phyloP scores from a whole-genome alignment of 768 basidiomycete species.

The Psilocybe cyanescens region DNA sequence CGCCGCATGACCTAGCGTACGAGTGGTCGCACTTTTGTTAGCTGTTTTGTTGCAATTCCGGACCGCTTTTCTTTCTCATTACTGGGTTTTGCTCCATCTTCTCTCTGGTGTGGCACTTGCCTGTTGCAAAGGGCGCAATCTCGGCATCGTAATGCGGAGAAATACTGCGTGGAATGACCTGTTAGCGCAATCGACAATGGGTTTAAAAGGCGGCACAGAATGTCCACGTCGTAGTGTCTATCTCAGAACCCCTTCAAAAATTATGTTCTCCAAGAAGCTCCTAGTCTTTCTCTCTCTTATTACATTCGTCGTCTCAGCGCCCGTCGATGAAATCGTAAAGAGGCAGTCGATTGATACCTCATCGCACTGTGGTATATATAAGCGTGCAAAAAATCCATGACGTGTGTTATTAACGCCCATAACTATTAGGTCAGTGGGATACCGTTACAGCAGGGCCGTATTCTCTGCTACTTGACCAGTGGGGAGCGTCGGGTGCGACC shows the following conservation, averaged over 20 bases:
- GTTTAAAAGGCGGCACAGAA: not conserved
- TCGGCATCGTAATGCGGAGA: not conserved
- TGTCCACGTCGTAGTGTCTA: not conserved
- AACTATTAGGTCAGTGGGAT: conserved; percentile 54
- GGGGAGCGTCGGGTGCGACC: conserved; percentile 41
- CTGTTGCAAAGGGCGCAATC: not conserved
- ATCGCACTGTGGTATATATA: conserved; percentile 37
- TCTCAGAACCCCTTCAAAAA: not conserved
- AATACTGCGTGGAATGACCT: not conserved
- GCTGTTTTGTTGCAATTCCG: not conserved
- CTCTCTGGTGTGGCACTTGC: not conserved
- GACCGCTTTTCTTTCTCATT: not conserved
- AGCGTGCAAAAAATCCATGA: not conserved
- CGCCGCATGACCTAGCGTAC: not conserved
- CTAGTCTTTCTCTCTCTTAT: conserved; percentile 30
- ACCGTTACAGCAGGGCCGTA: conserved; percentile 47
- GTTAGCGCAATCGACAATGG: not conserved
- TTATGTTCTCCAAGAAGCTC: conserved; percentile 29
- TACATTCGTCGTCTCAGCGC: conserved; percentile 34
- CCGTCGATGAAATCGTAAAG: conserved; percentile 28
- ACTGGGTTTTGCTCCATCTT: not conserved
- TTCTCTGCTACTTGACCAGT: conserved; percentile 52
- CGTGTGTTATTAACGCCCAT: not conserved
- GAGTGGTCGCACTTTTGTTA: not conserved
- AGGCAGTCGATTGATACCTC: conserved; percentile 40